phyloP scores from a whole-genome alignment of 1,139 yeast species.

The Hansenula sp. region DNA sequence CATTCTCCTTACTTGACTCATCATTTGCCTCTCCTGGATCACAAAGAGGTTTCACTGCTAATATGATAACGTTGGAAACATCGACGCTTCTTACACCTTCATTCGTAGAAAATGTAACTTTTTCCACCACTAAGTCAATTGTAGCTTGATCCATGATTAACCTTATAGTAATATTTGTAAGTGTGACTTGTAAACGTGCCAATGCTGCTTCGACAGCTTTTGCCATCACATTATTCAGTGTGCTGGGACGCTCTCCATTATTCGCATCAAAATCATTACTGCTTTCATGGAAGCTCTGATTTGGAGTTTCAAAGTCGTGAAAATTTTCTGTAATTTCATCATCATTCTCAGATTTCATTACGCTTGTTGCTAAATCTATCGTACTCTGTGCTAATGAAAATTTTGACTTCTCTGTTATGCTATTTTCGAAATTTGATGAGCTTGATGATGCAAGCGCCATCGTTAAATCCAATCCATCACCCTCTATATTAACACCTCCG shows the following conservation, averaged over 20 bases:
- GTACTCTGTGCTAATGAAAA: constrained; percentile 59
- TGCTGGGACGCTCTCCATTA: constrained; percentile 4
- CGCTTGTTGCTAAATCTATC: constrained; percentile 58
- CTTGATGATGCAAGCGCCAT: constrained; percentile 38
- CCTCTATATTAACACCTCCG: constrained; percentile 65
- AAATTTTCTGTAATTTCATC: constrained; percentile 8
- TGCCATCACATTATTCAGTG: constrained; percentile 51
- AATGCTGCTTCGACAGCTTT: constrained; percentile 67
- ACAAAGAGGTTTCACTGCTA: constrained; percentile 36
- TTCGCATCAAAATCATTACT: not conserved
- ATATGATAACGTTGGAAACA: constrained; percentile 35
- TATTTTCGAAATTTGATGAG: constrained; percentile 6
- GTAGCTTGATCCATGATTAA: constrained; percentile 48
- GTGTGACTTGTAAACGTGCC: constrained; percentile 50
- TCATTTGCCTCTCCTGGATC: constrained; percentile 21
- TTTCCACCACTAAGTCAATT: constrained; percentile 39
- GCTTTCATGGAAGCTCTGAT: constrained; percentile 7
- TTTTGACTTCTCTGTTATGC: constrained; percentile 24
- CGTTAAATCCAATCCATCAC: constrained; percentile 51
- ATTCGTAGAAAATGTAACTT: constrained; percentile 35
- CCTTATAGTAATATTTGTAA: constrained; percentile 41
- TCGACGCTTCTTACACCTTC: constrained; percentile 45
- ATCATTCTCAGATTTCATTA: constrained; percentile 33
- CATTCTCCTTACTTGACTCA: constrained; percentile 12
- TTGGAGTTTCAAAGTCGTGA: constrained; percentile 5